Conservation (phyloP, 2,329 filamentous ascomycete genomes). For the Penicillium sp. region DNA sequence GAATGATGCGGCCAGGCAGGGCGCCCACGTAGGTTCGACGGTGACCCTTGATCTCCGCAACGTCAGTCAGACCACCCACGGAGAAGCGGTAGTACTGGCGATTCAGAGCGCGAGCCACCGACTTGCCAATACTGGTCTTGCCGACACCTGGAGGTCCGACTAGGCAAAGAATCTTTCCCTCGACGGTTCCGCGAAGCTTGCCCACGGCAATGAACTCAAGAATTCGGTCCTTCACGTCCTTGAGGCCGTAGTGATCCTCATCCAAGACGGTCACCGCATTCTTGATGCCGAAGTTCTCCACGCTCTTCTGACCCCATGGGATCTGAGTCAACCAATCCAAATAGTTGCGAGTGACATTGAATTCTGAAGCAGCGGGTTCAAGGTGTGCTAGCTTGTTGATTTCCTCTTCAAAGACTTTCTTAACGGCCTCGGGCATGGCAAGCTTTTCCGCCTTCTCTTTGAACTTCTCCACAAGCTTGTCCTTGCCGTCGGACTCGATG, state of each 20-base stretch:
- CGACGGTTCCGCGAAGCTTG: slow-evolving; percentile 92
- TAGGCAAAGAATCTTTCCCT: slow-evolving; percentile 97
- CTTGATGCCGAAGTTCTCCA: slow-evolving; percentile 93
- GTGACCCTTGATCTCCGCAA: slow-evolving; percentile 98
- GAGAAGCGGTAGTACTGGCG: slow-evolving; percentile 98
- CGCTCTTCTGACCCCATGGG: slow-evolving; percentile 91
- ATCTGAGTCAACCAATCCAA: slow-evolving; percentile 98
- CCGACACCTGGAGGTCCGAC: slow-evolving; percentile 96
- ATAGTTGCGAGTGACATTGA: slow-evolving; percentile 98
- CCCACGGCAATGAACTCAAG: slow-evolving; percentile 97
- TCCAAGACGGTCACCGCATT: slow-evolving; percentile 88
- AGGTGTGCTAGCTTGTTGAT: slow-evolving; percentile 94
- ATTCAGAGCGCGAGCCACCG: slow-evolving; percentile 89
- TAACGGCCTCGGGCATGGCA: slow-evolving; percentile 93
- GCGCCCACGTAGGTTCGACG: slow-evolving; percentile 94
- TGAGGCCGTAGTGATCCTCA: slow-evolving; percentile 93
- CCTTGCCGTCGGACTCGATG: slow-evolving; percentile 95
- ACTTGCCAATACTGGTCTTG: slow-evolving; percentile 98
- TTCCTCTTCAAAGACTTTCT: slow-evolving; percentile 97
- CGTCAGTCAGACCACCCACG: slow-evolving; percentile 92
- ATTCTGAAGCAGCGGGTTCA: slow-evolving; percentile 93
- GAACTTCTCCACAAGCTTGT: slow-evolving; percentile 96
- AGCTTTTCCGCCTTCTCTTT: slow-evolving; percentile 91
- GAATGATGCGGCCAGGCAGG: slow-evolving; percentile 91
- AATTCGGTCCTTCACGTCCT: slow-evolving; percentile 98